A percentile compares a stretch with the other conserved stretches of the same genome.
These are phyloP conservation scores for Whalleya microplaca DNA, from an alignment of 2,329 filamentous ascomycete genomes.

Conservation along the genomic window DNA sequence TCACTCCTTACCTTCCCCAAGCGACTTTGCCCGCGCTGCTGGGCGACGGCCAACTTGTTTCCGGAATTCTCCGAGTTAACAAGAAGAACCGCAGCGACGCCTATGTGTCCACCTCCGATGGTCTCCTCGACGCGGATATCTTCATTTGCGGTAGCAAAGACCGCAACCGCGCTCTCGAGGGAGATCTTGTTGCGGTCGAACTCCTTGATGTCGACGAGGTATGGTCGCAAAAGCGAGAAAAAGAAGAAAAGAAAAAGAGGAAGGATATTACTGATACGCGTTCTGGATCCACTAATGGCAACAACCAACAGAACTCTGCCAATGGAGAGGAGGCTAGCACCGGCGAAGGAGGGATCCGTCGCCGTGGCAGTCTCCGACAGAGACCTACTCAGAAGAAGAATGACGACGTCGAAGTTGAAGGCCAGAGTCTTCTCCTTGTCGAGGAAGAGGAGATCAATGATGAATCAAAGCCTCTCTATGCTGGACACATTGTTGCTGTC, in stretches of 20 bases:
- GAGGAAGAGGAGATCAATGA: slow-evolving; percentile 99
- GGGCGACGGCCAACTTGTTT: slow-evolving; percentile 89
- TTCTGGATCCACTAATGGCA: slow-evolving; percentile 73
- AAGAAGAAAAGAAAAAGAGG: slow-evolving; percentile 99
- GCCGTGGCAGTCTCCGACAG: slow-evolving; percentile 93
- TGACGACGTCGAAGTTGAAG: slow-evolving; percentile 97
- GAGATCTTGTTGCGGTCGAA: slow-evolving; percentile 93
- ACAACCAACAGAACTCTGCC: slow-evolving; percentile 64
- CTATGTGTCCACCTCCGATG: slow-evolving; percentile 92
- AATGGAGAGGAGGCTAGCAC: slow-evolving; percentile 64
- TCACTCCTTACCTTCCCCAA: slow-evolving; percentile 96
- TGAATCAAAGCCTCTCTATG: slow-evolving; percentile 95
- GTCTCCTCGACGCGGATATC: slow-evolving; percentile 89
- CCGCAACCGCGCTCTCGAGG: slow-evolving; percentile 93
- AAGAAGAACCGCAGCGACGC: slow-evolving; percentile 99
- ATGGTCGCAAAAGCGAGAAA: slow-evolving; percentile 98
- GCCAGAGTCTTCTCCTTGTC: slow-evolving; percentile 92
- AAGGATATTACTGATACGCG: slow-evolving; percentile 97
- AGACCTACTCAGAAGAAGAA: slow-evolving; percentile 99
- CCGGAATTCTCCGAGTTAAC: slow-evolving; percentile 95
- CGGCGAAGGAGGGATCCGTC: slow-evolving; percentile 82
- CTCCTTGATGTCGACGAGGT: slow-evolving; percentile 97
- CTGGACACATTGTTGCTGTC: slow-evolving; percentile 95
- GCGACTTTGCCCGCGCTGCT: slow-evolving; percentile 89
- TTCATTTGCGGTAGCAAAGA: slow-evolving; percentile 99